These are phyloP conservation scores for Rhynchosporium graminicola DNA, from an alignment of 2,329 filamentous ascomycete species.

Conservation along the genomic window DNA sequence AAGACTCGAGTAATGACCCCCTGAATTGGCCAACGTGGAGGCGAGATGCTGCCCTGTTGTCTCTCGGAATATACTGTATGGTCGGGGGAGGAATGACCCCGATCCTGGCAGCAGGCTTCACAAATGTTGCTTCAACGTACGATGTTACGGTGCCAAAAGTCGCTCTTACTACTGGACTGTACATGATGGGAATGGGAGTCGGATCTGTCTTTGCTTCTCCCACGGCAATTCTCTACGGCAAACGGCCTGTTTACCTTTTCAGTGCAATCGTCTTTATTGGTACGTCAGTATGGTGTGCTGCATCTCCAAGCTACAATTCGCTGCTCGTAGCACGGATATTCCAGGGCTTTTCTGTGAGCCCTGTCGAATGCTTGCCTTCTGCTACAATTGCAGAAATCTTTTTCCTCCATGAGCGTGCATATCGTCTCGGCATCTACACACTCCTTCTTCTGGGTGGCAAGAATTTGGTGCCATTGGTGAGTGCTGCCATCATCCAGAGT, in stretches of 20 bases:
- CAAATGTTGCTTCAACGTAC: conserved; percentile 70
- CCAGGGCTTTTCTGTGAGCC: conserved; percentile 84
- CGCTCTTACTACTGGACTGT: conserved; percentile 84
- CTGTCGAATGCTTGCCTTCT: conserved; percentile 88
- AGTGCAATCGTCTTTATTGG: conserved; percentile 76
- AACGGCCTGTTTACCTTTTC: conserved; percentile 83
- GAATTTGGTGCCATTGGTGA: conserved; percentile 84
- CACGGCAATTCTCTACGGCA: conserved; percentile 87
- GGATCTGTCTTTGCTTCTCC: conserved; percentile 84
- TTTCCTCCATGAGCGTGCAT: conserved; percentile 91
- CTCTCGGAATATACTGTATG: conserved; percentile 89
- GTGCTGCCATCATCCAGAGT: conserved; percentile 77
- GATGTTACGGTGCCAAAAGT: conserved; percentile 70
- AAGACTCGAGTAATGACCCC: conserved; percentile 87
- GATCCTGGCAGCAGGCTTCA: conserved; percentile 86
- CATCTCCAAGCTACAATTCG: conserved; percentile 78
- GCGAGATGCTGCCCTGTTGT: conserved; percentile 76
- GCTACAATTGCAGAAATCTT: conserved; percentile 96
- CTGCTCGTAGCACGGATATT: conserved; percentile 81
- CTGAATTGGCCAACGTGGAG: conserved; percentile 88
- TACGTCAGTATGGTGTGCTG: conserved; percentile 80
- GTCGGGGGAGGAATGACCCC: conserved; percentile 91
- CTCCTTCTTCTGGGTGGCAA: conserved; percentile 86
- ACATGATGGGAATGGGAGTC: conserved; percentile 89
- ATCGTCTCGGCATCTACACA: conserved; percentile 90